Conservation (phyloP, 371 early-diverging fungal genomes). For the Entomophthora muscae region DNA sequence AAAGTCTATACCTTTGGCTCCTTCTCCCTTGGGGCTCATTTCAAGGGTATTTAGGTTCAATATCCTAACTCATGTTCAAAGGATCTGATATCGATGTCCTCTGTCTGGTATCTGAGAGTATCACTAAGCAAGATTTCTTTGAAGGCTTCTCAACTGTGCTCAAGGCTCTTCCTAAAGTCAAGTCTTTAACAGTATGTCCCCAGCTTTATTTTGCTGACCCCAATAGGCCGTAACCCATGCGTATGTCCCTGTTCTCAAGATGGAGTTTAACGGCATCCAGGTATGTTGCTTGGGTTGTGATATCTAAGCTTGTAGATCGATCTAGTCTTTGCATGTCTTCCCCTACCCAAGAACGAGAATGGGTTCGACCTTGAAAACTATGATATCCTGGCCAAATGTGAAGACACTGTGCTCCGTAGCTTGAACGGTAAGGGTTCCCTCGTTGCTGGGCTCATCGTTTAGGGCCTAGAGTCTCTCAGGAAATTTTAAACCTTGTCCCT, state of each 20-base stretch:
- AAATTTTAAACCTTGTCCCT: constrained; percentile 91
- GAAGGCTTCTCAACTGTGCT: constrained; percentile 75
- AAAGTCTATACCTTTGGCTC: constrained; percentile 99
- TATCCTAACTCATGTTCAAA: constrained; percentile 9
- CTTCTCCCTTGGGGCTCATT: constrained; percentile 96
- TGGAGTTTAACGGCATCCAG: constrained; percentile 77
- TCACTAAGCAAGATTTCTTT: constrained; percentile 93
- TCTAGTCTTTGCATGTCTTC: constrained; percentile 85
- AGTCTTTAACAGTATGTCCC: constrained; percentile 18
- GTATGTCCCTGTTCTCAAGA: constrained; percentile 96
- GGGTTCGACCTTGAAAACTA: constrained; percentile 77
- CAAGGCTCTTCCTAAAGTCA: constrained; percentile 64
- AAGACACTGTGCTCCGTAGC: constrained; percentile 85
- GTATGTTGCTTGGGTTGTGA: too few species aligned
- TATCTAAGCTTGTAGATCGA: constrained; percentile 48
- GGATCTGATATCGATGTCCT: constrained; percentile 98
- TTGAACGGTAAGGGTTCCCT: constrained; percentile 58
- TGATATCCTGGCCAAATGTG: constrained; percentile 70
- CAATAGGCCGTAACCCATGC: constrained; percentile 80
- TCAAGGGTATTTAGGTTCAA: constrained; percentile 30
- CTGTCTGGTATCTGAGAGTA: constrained; percentile 90
- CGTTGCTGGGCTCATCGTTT: constrained; percentile 13
- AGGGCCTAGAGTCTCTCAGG: constrained; percentile 91
- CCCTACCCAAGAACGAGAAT: constrained; percentile 59
- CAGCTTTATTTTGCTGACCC: too few species aligned